phyloP scores from a whole-genome alignment of 345 rosid species.

The Brassica carinata region DNA sequence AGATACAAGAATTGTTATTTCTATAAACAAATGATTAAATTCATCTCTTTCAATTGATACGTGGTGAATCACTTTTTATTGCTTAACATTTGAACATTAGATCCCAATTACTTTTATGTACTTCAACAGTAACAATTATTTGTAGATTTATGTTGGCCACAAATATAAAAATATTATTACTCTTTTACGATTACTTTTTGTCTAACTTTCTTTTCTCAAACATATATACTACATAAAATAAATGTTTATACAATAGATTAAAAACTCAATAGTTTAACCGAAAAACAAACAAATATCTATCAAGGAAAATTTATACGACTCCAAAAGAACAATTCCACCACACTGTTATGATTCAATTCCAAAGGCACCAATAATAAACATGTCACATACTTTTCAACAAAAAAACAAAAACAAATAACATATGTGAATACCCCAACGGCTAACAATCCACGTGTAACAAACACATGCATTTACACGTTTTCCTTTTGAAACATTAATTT shows the following conservation, averaged over 20 bases:
- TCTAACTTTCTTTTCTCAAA: background rate
- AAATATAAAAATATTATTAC: no score
- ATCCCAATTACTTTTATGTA: no score
- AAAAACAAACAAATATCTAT: background rate
- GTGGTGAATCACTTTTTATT: no score
- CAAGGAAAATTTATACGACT: background rate
- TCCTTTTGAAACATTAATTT: no score
- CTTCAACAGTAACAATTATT: no score
- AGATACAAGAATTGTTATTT: no score
- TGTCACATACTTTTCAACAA: background rate
- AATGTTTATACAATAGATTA: background rate
- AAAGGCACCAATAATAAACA: background rate
- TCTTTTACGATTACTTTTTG: no score
- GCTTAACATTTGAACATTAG: no score
- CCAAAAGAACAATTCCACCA: background rate
- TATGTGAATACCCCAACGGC: background rate
- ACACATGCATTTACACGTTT: background rate
- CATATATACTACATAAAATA: background rate
- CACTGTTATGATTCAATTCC: background rate
- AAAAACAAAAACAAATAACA: background rate
- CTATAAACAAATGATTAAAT: no score
- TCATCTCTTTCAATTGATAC: no score
- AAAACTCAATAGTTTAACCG: background rate
- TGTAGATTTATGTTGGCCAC: no score
- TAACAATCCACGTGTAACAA: background rate